These are phyloP conservation scores for Wickerhamomyces subpelliculosus DNA, from an alignment of 805 yeast species.

Conservation along the genomic window DNA sequence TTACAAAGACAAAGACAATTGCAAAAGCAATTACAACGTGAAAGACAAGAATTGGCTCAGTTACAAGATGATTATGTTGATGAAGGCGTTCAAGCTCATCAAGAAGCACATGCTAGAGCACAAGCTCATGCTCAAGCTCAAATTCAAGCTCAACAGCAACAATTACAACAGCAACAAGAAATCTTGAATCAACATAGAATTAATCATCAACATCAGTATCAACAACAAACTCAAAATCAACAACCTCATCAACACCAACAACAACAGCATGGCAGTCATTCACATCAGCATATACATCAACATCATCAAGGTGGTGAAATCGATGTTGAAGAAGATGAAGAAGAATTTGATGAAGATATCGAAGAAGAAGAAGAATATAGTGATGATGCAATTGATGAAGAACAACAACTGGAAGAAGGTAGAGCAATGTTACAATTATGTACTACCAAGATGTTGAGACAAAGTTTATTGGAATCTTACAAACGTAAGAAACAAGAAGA, in stretches of 20 bases:
- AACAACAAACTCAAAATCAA: slow-evolving; percentile 1
- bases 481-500: slow-evolving; percentile 79
- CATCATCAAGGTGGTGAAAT: slow-evolving; percentile 3
- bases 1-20: slow-evolving; percentile 1
- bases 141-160: background rate
- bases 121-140: background rate
- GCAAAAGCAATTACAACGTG: slow-evolving; percentile 1
- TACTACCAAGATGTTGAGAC: slow-evolving; percentile 71
- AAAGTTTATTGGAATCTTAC: slow-evolving; percentile 66
- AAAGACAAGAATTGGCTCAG: background rate
- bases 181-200: slow-evolving; percentile 1
- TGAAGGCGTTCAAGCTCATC: slow-evolving; percentile 7
- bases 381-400: slow-evolving; percentile 43
- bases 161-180: background rate
- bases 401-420: slow-evolving; percentile 67
- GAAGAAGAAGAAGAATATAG: slow-evolving; percentile 32
- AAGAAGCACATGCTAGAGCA: too few relatives aligned
- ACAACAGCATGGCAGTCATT: too few relatives aligned
- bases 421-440: slow-evolving; percentile 74
- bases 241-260: slow-evolving; percentile 9
- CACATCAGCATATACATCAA: slow-evolving; percentile 7
- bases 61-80: slow-evolving; percentile 2
- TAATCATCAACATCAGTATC: slow-evolving; percentile 7
- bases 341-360: slow-evolving; percentile 31
- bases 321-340: slow-evolving; percentile 18